Percentiles rank a stretch among this genome's conserved stretches.
These are phyloP conservation scores for Suillus alpinus DNA, from an alignment of 768 basidiomycete species.

Conservation along the genomic window DNA sequence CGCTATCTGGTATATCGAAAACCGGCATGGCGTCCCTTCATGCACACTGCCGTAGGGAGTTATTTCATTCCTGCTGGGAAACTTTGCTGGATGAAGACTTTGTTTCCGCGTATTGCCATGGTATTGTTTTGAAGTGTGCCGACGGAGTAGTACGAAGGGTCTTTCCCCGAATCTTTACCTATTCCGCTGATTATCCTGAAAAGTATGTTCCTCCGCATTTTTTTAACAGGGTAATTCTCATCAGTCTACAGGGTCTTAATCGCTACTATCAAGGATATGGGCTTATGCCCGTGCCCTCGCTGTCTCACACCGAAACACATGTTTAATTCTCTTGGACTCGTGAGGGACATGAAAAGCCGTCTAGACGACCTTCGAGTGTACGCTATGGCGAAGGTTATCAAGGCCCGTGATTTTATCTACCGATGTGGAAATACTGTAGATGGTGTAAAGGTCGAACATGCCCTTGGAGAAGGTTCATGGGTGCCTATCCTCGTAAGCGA, in stretches of 20 bases:
- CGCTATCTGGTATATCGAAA: background rate
- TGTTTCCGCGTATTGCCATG: conserved; percentile 11
- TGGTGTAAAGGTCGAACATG: conserved; percentile 6
- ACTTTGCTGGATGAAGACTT: conserved; percentile 16
- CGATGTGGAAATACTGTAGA: background rate
- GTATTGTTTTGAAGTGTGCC: too few relatives aligned
- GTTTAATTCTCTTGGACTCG: conserved; percentile 7
- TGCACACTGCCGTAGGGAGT: conserved; percentile 3
- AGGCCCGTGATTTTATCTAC: background rate
- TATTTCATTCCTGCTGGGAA: conserved; percentile 12
- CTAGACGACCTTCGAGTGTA: background rate
- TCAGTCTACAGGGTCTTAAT: conserved; percentile 15
- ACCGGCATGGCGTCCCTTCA: background rate
- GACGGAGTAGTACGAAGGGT: too few relatives aligned
- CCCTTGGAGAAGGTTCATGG: conserved; percentile 11
- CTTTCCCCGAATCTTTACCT: too few relatives aligned
- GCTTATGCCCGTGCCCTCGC: conserved; percentile 17
- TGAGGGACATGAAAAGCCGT: conserved; percentile 1
- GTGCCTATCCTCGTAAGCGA: conserved; percentile 16
- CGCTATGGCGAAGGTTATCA: background rate
- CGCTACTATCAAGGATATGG: conserved; percentile 12
- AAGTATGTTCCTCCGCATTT: background rate
- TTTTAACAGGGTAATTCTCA: conserved; percentile 3
- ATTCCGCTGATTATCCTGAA: too few relatives aligned
- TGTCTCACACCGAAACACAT: conserved; percentile 6